Evolutionary conservation across 176 grass and related monocot genomes (phyloP), one percentile per base, ranked within the genome.

Genomic region (Oryza officinalis): DNA sequence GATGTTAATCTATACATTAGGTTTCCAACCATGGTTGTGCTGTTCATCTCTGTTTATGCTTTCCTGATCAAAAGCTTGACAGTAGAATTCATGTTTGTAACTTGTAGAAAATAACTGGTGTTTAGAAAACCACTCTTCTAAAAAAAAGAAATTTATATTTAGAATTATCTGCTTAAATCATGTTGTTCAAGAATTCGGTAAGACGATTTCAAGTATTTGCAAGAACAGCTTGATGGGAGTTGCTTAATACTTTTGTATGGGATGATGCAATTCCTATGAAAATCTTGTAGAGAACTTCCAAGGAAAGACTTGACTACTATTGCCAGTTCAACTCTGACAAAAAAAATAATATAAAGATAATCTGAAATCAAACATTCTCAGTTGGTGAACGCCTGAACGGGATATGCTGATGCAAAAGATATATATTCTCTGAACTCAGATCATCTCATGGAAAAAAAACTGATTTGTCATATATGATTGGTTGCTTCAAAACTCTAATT

Each of bases 401-500:
- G 49, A 85, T 27, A 38, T 49, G 67, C 52, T 79, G 67, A 86
- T 86, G 75, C 40, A 37, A 46, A 31, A 72, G 49, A 64, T 32
- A 52, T 63, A 25, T 71, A 25, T 78, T 70, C 49, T 46, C 52
- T 63, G 50, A 35, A 63, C 67, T 14, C 52, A 63, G 38, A 27
- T 43, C 33, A 3, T 59, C 60, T 23, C 14, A 45, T 45, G 40
- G 40, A 41, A 27, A 69, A 85, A 85, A 33, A 78, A 7, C 27
- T 23, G 23, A 46, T 33, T 27, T 27, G 4, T 23, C 72, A 76
- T 41, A 40, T 44, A 4, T 78, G 26, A 27, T 64, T 7, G 14
- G 22, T 79, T 85, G 13, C 65, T 63, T 86, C 75, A 38, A 13
- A 27, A 13, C 83, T 30, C 22, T 63, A 71, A 64, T 64, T 49